phyloP scores from a whole-genome alignment of 495 filamentous ascomycete genomes.

The Neurospora terricola region DNA sequence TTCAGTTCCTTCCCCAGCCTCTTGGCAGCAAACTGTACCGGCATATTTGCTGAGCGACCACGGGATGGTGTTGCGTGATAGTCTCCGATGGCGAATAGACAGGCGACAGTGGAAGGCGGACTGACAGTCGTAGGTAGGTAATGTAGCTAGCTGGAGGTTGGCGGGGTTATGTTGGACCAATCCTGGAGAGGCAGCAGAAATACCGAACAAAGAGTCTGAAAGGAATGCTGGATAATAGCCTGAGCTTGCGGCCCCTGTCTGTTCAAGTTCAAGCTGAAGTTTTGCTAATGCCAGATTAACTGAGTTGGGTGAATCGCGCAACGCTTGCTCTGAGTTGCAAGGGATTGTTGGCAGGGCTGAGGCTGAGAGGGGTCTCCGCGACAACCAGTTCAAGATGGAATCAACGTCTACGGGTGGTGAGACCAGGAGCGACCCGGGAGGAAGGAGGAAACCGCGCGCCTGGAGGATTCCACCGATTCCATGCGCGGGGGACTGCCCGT shows the following conservation, averaged over 20 bases:
- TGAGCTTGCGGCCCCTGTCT: background rate
- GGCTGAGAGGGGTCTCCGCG: background rate
- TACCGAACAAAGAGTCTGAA: background rate
- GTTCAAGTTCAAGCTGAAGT: background rate
- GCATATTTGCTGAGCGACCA: slow-evolving; percentile 19
- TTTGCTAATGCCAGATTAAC: background rate
- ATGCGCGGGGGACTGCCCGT: background rate
- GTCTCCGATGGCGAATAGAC: background rate
- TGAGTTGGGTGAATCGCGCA: background rate
- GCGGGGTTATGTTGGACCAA: background rate
- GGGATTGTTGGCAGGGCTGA: background rate
- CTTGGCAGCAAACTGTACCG: slow-evolving; percentile 36
- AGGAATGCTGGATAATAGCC: background rate
- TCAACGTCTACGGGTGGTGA: background rate
- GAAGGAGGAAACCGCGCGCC: background rate
- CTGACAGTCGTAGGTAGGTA: background rate
- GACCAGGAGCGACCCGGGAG: background rate
- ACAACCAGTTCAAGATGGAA: background rate
- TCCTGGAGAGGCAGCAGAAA: background rate
- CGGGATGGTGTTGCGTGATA: background rate
- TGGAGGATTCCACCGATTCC: background rate
- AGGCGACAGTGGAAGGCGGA: background rate
- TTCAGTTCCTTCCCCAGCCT: slow-evolving; percentile 41
- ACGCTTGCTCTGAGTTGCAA: background rate
- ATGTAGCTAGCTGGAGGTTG: background rate